Evolutionary conservation across 305 asterid genomes (phyloP).

Genomic region (Fraxinus angustifolia): DNA sequence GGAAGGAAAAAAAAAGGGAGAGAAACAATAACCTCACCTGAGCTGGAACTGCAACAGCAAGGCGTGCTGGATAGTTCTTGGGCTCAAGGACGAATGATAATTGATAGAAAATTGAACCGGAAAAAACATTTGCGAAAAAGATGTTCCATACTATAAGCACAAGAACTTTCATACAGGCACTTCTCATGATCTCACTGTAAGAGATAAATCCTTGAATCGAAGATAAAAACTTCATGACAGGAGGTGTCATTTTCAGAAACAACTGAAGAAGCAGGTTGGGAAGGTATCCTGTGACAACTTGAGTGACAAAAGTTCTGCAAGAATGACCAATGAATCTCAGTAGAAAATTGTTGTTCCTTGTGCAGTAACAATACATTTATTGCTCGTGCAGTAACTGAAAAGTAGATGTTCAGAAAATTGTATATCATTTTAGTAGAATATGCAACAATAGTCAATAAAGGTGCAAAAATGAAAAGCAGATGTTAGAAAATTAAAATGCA

Average conservation of each 20-base stretch:
- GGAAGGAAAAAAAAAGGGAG: background rate
- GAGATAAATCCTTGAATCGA: slow-evolving; percentile 88
- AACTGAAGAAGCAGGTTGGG: slow-evolving; percentile 82
- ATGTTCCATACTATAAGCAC: slow-evolving; percentile 88
- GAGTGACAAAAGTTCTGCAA: slow-evolving; percentile 69
- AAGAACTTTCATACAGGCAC: slow-evolving; percentile 80
- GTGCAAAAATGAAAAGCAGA: background rate
- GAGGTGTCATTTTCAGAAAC: slow-evolving; percentile 63
- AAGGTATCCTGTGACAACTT: slow-evolving; percentile 86
- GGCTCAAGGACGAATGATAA: slow-evolving; percentile 66
- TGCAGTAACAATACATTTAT: background rate
- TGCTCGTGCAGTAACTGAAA: background rate
- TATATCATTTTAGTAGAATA: background rate
- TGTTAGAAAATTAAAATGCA: background rate
- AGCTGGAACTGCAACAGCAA: slow-evolving; percentile 90
- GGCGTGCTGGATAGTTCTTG: slow-evolving; percentile 59
- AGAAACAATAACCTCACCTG: slow-evolving; percentile 46
- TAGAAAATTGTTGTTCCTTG: background rate
- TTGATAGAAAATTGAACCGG: slow-evolving; percentile 75
- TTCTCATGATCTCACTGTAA: slow-evolving; percentile 73
- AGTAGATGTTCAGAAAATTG: background rate
- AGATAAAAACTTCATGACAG: slow-evolving; percentile 72
- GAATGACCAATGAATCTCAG: slow-evolving; percentile 9
- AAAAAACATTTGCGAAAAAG: slow-evolving; percentile 81
- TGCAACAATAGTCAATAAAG: background rate